Base-by-base conservation (phyloP, 2,329 filamentous ascomycete genomes). In the Aspergillus eucalypticola region DNA sequence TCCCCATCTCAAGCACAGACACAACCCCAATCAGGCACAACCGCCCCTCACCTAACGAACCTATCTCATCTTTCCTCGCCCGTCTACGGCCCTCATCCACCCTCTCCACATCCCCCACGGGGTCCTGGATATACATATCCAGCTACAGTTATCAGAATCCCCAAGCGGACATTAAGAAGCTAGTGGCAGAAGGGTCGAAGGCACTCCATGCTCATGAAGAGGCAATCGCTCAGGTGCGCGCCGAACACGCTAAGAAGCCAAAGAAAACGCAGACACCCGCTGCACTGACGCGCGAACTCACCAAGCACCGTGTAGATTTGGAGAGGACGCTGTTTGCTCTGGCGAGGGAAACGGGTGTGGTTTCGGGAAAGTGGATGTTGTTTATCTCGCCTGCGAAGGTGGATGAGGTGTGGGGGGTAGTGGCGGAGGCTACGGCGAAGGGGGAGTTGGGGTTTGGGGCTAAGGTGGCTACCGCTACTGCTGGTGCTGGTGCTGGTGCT, bases 101-200 rank as follows among this genome's bases (percentile, higher is more conserved):
- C 1, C 74, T 79, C 2, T 72, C 76, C 3, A 75, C 73, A 1
- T 25, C 44, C 13, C 68, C 68, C 0, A 66, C 76, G 0, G 80
- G 83, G 2, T 83, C 83, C 0, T 95, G 90, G 89, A 91, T 96
- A 51, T 92, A 84, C 78, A 84, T 90, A 44, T 83, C 82, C 55
- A 91, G 91, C 21, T 54, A 79, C 78, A 61, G 48, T 79, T 73
- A 59, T 62, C 59, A 79, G 79, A 41, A 69, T 84, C 1, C 63
- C 71, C 0, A 74, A 79, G 0, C 84, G 91, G 32, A 35, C 39
- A 76, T 80, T 2, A 73, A 35, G 11, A 35, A 35, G 11, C 32
- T 35, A 2, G 10, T 11, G 4, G 29, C 82, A 21, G 82, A 81
- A 15, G 89, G 86, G 0, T 74, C 73, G 44, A 79, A 84, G 1